Conservation (phyloP, 345 rosid species). For the Arabidopsis thaliana region DNA sequence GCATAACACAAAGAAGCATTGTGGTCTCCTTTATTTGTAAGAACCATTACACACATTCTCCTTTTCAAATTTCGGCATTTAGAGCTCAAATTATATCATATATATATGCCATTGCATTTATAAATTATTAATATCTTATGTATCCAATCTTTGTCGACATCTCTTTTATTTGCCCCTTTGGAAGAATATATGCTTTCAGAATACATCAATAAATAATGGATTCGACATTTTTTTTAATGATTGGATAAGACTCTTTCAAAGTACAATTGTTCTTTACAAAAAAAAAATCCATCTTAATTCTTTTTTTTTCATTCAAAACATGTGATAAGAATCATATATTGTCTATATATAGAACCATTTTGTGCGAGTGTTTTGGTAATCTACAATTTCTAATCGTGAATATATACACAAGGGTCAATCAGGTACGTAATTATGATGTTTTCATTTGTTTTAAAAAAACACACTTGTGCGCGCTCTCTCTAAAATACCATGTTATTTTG, state of each 20-base stretch:
- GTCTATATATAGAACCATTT: not conserved
- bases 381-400: not conserved
- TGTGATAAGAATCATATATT: not conserved
- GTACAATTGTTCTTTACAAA: conserved; percentile 37
- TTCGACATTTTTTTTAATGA: conserved; percentile 17
- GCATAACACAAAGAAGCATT: conserved; percentile 45
- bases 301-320: not conserved
- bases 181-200: conserved; percentile 37
- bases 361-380: not conserved
- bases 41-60: conserved; percentile 36
- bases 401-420: not conserved
- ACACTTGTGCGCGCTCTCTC: not conserved
- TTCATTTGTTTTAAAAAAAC: not conserved
- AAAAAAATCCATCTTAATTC: not conserved
- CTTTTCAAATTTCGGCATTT: conserved; percentile 23
- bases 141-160: conserved; percentile 27
- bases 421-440: not conserved
- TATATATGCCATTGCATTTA: conserved; percentile 20
- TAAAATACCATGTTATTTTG: not conserved
- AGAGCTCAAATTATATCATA: not conserved
- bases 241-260: conserved; percentile 38
- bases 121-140: conserved; percentile 13
- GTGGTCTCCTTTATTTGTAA: conserved; percentile 42
- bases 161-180: conserved; percentile 33
- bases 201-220: conserved; percentile 36